phyloP scores from a whole-genome alignment of 176 grass and related monocot genomes.

The bread wheat (Triticum aestivum) region DNA sequence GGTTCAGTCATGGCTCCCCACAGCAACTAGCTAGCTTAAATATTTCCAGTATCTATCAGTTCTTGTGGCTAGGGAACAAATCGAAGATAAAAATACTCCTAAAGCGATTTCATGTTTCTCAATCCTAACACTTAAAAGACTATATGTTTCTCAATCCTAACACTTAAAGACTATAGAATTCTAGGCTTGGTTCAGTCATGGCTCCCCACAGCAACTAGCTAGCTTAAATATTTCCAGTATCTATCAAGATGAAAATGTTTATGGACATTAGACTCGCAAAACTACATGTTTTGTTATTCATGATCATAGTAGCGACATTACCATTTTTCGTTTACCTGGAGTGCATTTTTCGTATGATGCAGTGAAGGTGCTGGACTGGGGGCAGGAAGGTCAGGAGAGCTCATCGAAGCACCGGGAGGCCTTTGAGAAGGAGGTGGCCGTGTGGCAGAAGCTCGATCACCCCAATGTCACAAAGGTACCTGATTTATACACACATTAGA shows the following conservation, averaged over 20 bases:
- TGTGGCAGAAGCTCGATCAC: constrained; percentile 83
- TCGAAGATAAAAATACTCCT: background rate
- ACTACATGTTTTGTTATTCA: background rate
- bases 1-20: background rate
- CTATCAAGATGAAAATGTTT: background rate
- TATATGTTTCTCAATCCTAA: background rate
- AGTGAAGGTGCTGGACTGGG: constrained; percentile 93
- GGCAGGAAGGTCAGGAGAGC: constrained; percentile 47
- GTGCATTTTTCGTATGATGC: constrained; percentile 24
- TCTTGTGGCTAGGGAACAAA: background rate
- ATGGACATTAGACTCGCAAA: background rate
- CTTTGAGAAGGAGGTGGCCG: constrained; percentile 76
- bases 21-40: background rate
- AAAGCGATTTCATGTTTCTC: background rate
- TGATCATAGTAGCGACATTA: background rate
- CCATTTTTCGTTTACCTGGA: background rate
- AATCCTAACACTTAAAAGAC: background rate
- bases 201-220: background rate
- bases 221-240: too few species aligned
- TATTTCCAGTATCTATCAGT: background rate
- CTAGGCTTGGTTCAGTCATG: background rate
- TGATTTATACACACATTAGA: background rate
- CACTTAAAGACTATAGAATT: background rate
- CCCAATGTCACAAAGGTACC: constrained; percentile 82
- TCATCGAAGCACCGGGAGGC: constrained; percentile 58